phyloP scores from a whole-genome alignment of 768 basidiomycete genomes.

The Russula griseocarnosa region DNA sequence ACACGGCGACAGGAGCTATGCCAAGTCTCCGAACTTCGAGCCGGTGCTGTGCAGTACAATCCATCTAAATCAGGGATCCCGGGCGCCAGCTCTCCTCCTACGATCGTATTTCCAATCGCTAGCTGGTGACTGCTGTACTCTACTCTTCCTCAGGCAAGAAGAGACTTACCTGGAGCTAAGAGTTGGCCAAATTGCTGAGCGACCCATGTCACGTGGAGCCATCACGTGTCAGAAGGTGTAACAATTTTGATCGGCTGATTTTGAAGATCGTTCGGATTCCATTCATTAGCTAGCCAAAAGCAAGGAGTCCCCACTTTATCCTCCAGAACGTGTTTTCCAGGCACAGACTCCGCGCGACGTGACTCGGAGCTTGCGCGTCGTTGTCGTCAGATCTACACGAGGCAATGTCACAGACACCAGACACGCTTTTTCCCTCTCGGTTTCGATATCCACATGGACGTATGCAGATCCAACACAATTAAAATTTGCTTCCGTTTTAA shows the following conservation, averaged over 20 bases:
- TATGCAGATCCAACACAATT: neutral
- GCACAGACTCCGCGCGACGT: neutral
- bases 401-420: neutral
- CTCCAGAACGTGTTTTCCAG: neutral
- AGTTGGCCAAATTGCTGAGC: neutral
- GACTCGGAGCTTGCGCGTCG: neutral
- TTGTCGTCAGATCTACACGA: neutral
- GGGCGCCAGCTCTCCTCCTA: neutral
- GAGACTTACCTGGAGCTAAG: neutral
- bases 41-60: neutral
- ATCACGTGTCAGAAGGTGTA: neutral
- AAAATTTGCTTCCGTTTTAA: neutral
- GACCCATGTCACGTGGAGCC: neutral
- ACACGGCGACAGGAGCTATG: neutral
- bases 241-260: neutral
- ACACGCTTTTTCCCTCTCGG: neutral
- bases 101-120: neutral
- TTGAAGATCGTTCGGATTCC: neutral
- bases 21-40: neutral
- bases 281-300: neutral
- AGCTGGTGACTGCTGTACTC: neutral
- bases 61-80: neutral
- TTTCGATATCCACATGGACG: neutral
- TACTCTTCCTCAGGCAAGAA: neutral
- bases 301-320: neutral